Evolutionary conservation across 768 basidiomycete species (phyloP).

Genomic region (Podaxis carcinomalis): DNA sequence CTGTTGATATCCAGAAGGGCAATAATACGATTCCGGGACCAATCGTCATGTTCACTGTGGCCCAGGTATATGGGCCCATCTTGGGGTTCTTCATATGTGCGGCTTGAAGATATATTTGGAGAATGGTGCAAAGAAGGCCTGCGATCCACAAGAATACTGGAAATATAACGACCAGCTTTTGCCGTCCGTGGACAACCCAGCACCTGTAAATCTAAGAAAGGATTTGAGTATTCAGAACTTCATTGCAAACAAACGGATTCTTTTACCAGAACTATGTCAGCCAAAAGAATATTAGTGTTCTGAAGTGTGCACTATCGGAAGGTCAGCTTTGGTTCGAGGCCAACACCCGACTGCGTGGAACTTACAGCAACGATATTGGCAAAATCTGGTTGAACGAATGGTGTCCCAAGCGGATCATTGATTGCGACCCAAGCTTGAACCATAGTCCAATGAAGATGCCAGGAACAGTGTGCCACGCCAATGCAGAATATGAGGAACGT

Average conservation of each 20-base stretch:
- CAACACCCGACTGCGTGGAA: background rate
- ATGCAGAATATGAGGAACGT: too few species aligned
- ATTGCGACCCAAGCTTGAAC: too few species aligned
- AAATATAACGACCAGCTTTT: background rate
- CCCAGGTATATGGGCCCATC: background rate
- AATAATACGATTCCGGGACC: background rate
- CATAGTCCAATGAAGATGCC: too few species aligned
- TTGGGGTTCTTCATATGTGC: background rate
- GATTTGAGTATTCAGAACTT: background rate
- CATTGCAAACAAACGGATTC: background rate
- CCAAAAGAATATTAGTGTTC: background rate
- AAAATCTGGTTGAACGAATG: conserved; percentile 18
- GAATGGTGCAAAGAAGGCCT: background rate
- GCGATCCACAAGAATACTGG: background rate
- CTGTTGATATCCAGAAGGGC: background rate
- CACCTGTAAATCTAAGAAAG: background rate
- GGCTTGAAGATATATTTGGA: background rate
- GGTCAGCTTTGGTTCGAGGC: background rate
- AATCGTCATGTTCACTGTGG: background rate
- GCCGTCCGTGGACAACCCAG: background rate
- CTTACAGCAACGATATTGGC: background rate
- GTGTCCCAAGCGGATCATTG: too few species aligned
- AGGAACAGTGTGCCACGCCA: too few species aligned
- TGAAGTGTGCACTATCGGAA: background rate
- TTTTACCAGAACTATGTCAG: background rate